A percentile compares a stretch with the other conserved stretches of the same genome.
Evolutionary conservation across 2,329 filamentous ascomycete genomes (phyloP).

Genomic region (Fusarium nurragi): DNA sequence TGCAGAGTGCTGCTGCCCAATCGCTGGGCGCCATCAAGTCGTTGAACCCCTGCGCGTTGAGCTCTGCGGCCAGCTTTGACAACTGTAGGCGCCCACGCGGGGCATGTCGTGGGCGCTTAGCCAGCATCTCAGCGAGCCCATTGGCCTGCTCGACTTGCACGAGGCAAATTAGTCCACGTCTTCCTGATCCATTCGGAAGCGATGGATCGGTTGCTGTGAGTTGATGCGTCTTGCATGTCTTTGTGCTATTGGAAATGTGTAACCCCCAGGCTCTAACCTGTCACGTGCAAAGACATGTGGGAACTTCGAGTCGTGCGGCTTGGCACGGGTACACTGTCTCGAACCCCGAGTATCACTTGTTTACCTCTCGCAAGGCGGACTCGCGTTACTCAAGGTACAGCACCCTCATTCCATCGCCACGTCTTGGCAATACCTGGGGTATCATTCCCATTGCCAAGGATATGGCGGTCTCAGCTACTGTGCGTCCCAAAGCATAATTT

Average conservation of each 20-base stretch:
- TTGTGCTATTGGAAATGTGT: not conserved
- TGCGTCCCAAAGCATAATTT: not conserved
- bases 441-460: slow-evolving; percentile 13
- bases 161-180: slow-evolving; percentile 20
- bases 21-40: slow-evolving; percentile 17
- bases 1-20: slow-evolving; percentile 14
- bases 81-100: slow-evolving; percentile 34
- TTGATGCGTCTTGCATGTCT: not conserved
- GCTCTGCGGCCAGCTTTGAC: slow-evolving; percentile 9
- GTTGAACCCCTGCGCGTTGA: slow-evolving; percentile 5
- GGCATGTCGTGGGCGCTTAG: slow-evolving; percentile 27
- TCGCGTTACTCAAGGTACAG: slow-evolving; percentile 10
- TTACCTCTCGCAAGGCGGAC: not conserved
- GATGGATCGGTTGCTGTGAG: not conserved
- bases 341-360: not conserved
- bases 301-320: not conserved
- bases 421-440: slow-evolving; percentile 11
- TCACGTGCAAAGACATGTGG: slow-evolving; percentile 17
- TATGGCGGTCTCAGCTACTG: slow-evolving; percentile 8
- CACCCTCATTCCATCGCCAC: slow-evolving; percentile 23
- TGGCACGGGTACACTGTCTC: not conserved
- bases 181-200: slow-evolving; percentile 23
- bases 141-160: slow-evolving; percentile 17
- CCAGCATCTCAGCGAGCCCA: slow-evolving; percentile 5
- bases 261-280: not conserved